These are phyloP conservation scores for Artemisia annua DNA, from an alignment of 129 eudicot genomes.

Conservation along the genomic window DNA sequence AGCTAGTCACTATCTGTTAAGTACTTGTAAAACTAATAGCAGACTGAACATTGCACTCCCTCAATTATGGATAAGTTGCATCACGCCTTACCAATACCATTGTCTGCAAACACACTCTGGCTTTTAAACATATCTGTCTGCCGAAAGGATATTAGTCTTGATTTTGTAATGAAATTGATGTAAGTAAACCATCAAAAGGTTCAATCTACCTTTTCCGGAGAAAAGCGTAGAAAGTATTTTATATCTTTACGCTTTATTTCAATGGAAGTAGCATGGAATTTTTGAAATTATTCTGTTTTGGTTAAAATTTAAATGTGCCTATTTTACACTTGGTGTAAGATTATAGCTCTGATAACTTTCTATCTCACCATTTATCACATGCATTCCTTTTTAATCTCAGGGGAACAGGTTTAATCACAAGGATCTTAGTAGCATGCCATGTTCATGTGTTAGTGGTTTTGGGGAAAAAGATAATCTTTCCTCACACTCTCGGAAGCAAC, in stretches of 20 bases:
- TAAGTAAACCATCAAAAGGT: neutral
- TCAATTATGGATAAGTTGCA: neutral
- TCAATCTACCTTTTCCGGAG: neutral
- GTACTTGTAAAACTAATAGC: neutral
- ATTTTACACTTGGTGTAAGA: neutral
- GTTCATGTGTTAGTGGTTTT: constrained; percentile 35
- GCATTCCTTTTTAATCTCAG: constrained; percentile 21
- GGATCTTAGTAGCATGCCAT: constrained; percentile 41
- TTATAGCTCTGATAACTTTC: neutral
- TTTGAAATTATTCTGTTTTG: constrained; percentile 20
- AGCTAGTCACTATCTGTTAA: neutral
- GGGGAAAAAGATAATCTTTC: constrained; percentile 19
- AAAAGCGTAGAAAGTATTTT: constrained; percentile 3
- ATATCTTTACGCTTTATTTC: neutral
- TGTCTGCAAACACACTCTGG: neutral
- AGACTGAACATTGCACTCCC: neutral
- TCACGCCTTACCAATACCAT: neutral
- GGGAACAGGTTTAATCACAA: constrained; percentile 34
- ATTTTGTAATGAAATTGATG: neutral
- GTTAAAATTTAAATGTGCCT: constrained; percentile 1
- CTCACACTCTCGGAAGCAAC: constrained; percentile 24
- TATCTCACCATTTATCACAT: constrained; percentile 10
- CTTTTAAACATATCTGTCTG: neutral
- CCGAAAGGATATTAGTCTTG: neutral
- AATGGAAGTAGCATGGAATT: constrained; percentile 5